Conservation (phyloP, 2,329 filamentous ascomycete species). For the Pseudovirgaria hyperparasitica region DNA sequence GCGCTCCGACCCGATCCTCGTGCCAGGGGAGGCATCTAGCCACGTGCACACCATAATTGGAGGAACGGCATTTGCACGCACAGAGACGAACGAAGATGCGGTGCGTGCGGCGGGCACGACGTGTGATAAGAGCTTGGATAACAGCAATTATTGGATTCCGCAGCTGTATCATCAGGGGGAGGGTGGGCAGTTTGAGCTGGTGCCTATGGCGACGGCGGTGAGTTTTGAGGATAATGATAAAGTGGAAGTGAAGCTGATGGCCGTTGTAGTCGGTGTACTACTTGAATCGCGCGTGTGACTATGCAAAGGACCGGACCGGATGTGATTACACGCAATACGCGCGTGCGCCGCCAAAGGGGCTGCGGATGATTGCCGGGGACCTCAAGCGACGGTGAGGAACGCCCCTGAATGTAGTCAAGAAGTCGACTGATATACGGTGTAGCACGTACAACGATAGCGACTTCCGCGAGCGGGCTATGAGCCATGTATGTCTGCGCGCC, state of each 20-base stretch:
- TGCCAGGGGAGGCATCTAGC: constrained; percentile 41
- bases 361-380: constrained; percentile 60
- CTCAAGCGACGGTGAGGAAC: constrained; percentile 42
- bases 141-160: constrained; percentile 69
- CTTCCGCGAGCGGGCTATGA: constrained; percentile 41
- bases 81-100: constrained; percentile 48
- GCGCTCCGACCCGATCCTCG: constrained; percentile 56
- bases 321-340: constrained; percentile 50
- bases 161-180: constrained; percentile 53
- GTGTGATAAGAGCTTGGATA: constrained; percentile 53
- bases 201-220: too few species aligned
- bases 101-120: constrained; percentile 53
- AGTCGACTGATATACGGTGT: too few species aligned
- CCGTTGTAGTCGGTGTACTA: constrained; percentile 16
- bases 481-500: constrained; percentile 39
- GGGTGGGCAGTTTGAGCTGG: constrained; percentile 49
- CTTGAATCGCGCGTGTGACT: background rate
- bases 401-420: too few species aligned
- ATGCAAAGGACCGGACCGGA: constrained; percentile 28
- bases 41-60: constrained; percentile 64
- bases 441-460: too few species aligned
- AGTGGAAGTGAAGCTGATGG: constrained; percentile 39
- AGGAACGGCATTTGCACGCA: constrained; percentile 53
- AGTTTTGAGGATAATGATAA: constrained; percentile 30
- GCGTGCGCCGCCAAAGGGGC: constrained; percentile 53